phyloP scores from a whole-genome alignment of 306 rosid species.

The Castanea mollissima region DNA sequence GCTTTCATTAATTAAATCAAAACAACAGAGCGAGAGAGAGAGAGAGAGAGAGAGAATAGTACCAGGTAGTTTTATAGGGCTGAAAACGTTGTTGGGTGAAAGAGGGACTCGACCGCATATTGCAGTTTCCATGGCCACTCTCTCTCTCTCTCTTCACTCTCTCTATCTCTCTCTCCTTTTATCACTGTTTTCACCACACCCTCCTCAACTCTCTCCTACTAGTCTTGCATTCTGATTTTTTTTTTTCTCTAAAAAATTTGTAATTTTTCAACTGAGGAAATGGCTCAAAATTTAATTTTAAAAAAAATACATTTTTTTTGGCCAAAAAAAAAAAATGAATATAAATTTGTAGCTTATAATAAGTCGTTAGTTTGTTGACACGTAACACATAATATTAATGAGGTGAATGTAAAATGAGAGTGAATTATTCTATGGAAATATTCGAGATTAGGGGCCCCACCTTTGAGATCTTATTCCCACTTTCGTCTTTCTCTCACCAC shows the following conservation, averaged over 20 bases:
- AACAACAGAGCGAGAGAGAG: not conserved
- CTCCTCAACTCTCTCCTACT: not conserved
- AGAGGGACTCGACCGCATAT: constrained; percentile 57
- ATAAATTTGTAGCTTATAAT: not conserved
- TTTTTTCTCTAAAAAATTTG: not conserved
- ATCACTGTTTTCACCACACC: not conserved
- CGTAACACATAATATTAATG: not conserved
- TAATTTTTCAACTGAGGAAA: not conserved
- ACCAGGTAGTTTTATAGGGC: constrained; percentile 41
- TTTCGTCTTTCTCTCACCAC: not conserved
- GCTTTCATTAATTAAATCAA: not conserved
- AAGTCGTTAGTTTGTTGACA: not conserved
- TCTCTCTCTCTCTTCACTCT: constrained; percentile 12
- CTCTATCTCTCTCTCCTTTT: constrained; percentile 1
- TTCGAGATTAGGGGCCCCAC: not conserved
- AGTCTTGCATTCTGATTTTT: not conserved
- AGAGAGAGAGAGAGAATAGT: not conserved
- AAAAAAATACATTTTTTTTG: too few species aligned
- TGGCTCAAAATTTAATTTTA: too few species aligned
- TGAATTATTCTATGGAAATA: not conserved
- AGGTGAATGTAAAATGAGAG: not conserved
- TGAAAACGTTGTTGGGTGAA: constrained; percentile 61
- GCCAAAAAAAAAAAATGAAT: too few species aligned
- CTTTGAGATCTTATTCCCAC: not conserved
- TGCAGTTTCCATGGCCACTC: constrained; percentile 63